phyloP scores from a whole-genome alignment of 176 grass and related monocot species.

The Avena eriantha region DNA sequence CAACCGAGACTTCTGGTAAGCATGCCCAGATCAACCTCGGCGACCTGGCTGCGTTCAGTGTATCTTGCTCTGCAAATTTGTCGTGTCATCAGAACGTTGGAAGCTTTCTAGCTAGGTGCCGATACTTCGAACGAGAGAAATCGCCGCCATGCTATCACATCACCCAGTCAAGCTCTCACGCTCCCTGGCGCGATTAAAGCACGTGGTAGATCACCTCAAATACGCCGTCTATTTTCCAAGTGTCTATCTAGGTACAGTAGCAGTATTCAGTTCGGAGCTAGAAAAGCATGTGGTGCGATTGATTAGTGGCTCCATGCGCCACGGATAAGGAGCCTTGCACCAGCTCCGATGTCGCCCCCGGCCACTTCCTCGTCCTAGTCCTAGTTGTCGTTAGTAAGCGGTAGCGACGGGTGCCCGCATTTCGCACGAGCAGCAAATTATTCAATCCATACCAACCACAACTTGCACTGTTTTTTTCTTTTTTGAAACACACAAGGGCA shows the following conservation, averaged over 20 bases:
- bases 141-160: neutral
- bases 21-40: constrained; percentile 10
- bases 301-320: neutral
- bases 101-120: constrained; percentile 13
- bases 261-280: neutral
- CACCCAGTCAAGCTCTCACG: neutral
- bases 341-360: neutral
- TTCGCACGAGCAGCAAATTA: neutral
- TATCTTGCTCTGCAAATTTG: neutral
- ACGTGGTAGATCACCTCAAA: neutral
- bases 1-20: neutral
- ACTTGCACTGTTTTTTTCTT: neutral
- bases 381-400: constrained; percentile 8
- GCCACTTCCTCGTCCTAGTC: neutral
- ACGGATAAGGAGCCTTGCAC: constrained; percentile 3
- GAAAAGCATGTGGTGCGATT: neutral
- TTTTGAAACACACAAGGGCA: neutral
- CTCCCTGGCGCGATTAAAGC: neutral
- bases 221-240: neutral
- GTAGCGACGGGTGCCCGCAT: neutral
- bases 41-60: constrained; percentile 38
- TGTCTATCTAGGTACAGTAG: neutral
- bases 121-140: neutral
- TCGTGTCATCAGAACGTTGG: neutral
- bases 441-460: constrained; percentile 21